phyloP scores from a whole-genome alignment of 2,329 filamentous ascomycete species.

The Clarireedia sp. region DNA sequence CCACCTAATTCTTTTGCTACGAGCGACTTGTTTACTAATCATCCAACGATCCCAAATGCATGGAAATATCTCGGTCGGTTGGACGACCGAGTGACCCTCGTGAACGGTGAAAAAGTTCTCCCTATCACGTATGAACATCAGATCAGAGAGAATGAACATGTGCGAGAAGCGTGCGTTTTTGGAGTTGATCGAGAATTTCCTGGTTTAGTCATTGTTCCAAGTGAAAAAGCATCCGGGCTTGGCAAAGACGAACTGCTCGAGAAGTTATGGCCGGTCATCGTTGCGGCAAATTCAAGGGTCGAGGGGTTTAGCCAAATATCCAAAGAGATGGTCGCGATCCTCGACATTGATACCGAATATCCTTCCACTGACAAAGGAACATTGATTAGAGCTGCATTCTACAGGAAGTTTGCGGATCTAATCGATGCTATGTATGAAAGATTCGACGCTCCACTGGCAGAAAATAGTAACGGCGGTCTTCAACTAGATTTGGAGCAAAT shows the following conservation, averaged over 20 bases:
- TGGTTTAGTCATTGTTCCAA: slow-evolving; percentile 46
- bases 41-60: slow-evolving; percentile 33
- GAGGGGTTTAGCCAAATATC: slow-evolving; percentile 47
- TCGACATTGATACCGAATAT: slow-evolving; percentile 36
- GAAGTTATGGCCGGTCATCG: slow-evolving; percentile 41
- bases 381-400: slow-evolving; percentile 43
- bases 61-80: slow-evolving; percentile 41
- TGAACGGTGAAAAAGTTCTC: slow-evolving; percentile 43
- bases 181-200: slow-evolving; percentile 45
- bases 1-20: slow-evolving; percentile 39
- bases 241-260: slow-evolving; percentile 39
- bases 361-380: slow-evolving; percentile 47
- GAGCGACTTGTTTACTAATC: slow-evolving; percentile 36
- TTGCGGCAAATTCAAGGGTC: slow-evolving; percentile 41
- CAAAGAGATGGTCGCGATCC: slow-evolving; percentile 43
- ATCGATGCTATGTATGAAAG: slow-evolving; percentile 36
- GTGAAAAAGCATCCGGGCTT: slow-evolving; percentile 34
- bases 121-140: slow-evolving; percentile 43
- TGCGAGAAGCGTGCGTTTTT: slow-evolving; percentile 51
- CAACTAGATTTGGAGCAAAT: slow-evolving; percentile 1
- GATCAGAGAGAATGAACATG: slow-evolving; percentile 43
- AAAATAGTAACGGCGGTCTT: background rate
- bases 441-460: slow-evolving; percentile 9
- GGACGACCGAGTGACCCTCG: slow-evolving; percentile 38
- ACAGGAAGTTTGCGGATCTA: slow-evolving; percentile 35